Conservation (phyloP, 805 yeast species). For the Lipomyces mesembrius region DNA sequence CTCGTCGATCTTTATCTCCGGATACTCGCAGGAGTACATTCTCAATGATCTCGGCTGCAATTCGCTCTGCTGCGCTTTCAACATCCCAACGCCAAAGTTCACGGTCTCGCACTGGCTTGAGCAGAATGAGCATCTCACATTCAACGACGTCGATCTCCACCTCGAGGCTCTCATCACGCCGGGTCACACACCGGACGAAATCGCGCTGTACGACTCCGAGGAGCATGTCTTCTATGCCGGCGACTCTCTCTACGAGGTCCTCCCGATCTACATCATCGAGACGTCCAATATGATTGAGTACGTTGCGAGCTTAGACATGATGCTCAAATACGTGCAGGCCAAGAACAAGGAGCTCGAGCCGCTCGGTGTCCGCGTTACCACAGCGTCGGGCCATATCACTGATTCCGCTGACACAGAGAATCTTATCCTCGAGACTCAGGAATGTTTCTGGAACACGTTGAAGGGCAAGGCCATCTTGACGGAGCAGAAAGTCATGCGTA, state of each 20-base stretch:
- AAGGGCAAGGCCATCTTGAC: slow-evolving; percentile 29
- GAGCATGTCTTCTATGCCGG: slow-evolving; percentile 37
- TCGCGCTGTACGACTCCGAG: slow-evolving; percentile 35
- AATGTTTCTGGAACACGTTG: slow-evolving; percentile 33
- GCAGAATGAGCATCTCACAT: slow-evolving; percentile 32
- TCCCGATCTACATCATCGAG: slow-evolving; percentile 37
- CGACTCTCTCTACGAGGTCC: slow-evolving; percentile 35
- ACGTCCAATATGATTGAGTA: slow-evolving; percentile 36
- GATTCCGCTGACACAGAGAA: slow-evolving; percentile 34
- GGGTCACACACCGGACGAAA: slow-evolving; percentile 38
- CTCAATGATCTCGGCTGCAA: slow-evolving; percentile 37
- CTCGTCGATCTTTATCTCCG: slow-evolving; percentile 35
- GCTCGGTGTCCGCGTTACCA: slow-evolving; percentile 29
- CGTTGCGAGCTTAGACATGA: slow-evolving; percentile 21
- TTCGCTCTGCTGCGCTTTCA: slow-evolving; percentile 37
- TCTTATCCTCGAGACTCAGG: slow-evolving; percentile 27
- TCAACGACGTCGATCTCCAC: slow-evolving; percentile 31
- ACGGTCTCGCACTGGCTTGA: slow-evolving; percentile 35
- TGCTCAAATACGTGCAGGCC: slow-evolving; percentile 27
- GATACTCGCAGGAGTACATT: slow-evolving; percentile 31
- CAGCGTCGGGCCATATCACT: slow-evolving; percentile 38
- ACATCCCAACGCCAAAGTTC: slow-evolving; percentile 36
- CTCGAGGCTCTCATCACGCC: slow-evolving; percentile 36
- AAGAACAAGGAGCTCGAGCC: slow-evolving; percentile 30
- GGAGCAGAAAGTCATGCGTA: slow-evolving; percentile 30